Conservation (phyloP, 495 filamentous ascomycete genomes). For the Xylaria sp. region DNA sequence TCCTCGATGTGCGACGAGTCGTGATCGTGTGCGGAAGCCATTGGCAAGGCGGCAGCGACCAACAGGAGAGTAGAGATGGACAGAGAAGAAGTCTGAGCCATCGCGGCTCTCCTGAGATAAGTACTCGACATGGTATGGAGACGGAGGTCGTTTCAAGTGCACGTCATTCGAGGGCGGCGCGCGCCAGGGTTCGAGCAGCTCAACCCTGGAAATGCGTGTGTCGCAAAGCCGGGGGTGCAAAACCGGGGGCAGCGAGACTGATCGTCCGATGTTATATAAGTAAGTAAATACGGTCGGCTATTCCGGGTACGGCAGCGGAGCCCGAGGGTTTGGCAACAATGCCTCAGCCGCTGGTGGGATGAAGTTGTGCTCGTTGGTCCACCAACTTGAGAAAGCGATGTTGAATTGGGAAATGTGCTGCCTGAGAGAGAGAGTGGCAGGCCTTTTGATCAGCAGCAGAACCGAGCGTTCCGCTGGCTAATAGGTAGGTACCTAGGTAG, state of each 20-base stretch:
- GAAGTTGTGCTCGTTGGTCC: neutral
- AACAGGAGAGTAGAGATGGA: conserved; percentile 31
- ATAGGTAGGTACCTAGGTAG: neutral
- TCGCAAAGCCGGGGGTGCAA: conserved; percentile 23
- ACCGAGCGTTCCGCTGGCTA: conserved; percentile 13
- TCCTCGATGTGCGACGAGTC: conserved; percentile 76
- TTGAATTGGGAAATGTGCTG: neutral
- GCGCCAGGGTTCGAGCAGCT: conserved; percentile 20
- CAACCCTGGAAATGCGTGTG: conserved; percentile 13
- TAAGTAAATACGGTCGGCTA: too few species aligned
- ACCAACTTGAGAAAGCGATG: neutral
- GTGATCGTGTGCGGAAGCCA: conserved; percentile 73
- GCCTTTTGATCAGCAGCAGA: too few species aligned
- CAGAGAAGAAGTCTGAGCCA: conserved; percentile 30
- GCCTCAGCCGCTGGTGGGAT: neutral
- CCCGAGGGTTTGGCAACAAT: neutral
- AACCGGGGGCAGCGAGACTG: neutral
- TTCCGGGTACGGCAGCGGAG: neutral
- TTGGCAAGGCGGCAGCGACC: conserved; percentile 39
- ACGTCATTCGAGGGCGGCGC: conserved; percentile 9
- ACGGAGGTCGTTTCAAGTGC: conserved; percentile 15
- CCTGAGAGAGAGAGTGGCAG: too few species aligned
- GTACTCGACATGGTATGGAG: conserved; percentile 8
- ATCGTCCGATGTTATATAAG: neutral
- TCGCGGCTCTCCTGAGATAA: conserved; percentile 12